phyloP scores from a whole-genome alignment of 768 basidiomycete genomes.

The Hygrocybe punicea region DNA sequence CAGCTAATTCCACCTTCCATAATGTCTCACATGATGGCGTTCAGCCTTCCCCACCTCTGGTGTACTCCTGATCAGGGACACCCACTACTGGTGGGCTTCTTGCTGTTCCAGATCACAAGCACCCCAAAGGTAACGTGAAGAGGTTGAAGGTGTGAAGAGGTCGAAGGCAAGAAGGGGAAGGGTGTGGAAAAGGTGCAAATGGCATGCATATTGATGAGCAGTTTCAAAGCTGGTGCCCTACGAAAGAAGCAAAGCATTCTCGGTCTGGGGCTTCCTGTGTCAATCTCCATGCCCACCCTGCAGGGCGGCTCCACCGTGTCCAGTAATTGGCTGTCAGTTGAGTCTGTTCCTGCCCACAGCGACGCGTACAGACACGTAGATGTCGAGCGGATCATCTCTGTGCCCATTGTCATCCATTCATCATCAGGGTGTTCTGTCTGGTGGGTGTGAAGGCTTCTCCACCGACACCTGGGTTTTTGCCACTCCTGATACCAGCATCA shows the following conservation, averaged over 20 bases:
- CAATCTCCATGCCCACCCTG: conserved; percentile 43
- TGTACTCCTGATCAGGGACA: conserved; percentile 35
- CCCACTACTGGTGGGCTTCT: conserved; percentile 27
- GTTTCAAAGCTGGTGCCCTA: conserved; percentile 65
- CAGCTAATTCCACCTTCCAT: conserved; percentile 17
- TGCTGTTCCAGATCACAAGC: neutral
- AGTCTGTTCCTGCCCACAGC: conserved; percentile 16
- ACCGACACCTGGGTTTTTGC: conserved; percentile 44
- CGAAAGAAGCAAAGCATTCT: conserved; percentile 63
- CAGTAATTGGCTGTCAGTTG: conserved; percentile 35
- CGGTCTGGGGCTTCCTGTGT: conserved; percentile 59
- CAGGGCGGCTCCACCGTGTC: conserved; percentile 40
- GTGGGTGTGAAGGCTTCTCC: conserved; percentile 26
- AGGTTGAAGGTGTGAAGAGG: too few relatives aligned
- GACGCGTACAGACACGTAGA: conserved; percentile 30
- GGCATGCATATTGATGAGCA: conserved; percentile 54
- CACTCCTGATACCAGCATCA: conserved; percentile 31
- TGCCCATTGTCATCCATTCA: conserved; percentile 44
- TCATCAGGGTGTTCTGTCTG: conserved; percentile 43
- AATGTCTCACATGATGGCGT: conserved; percentile 8
- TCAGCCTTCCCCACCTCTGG: neutral
- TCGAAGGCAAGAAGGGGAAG: conserved; percentile 29
- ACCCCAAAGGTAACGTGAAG: conserved; percentile 29
- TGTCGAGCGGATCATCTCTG: conserved; percentile 42
- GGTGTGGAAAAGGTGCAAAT: conserved; percentile 35